Percentiles rank a stretch among this genome's conserved stretches.
phyloP scores from a whole-genome alignment of 2,329 filamentous ascomycete genomes.

The Neofusicoccum sp. region DNA sequence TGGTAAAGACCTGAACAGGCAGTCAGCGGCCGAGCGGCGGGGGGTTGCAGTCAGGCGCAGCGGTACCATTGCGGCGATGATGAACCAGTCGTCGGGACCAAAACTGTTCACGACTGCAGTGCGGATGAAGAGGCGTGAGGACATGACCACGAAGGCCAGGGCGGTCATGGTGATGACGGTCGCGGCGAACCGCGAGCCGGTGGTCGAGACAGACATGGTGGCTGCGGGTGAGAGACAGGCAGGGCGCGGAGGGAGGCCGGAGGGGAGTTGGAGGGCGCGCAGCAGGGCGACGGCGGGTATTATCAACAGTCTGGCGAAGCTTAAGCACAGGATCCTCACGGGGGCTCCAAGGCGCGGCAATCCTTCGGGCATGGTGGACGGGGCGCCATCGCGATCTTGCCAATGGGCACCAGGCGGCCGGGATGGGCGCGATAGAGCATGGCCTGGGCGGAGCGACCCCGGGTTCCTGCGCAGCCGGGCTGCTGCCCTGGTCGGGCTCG shows the following conservation, averaged over 20 bases:
- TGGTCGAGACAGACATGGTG: not conserved
- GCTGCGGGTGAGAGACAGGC: not conserved
- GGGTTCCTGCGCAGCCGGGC: slow-evolving; percentile 3
- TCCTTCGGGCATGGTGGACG: not conserved
- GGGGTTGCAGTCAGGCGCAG: not conserved
- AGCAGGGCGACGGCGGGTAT: slow-evolving; percentile 1
- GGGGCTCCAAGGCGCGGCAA: not conserved
- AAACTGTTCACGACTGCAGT: not conserved
- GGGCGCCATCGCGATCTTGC: not conserved
- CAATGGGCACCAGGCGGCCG: not conserved
- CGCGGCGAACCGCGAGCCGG: slow-evolving; percentile 1
- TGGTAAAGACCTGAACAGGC: not conserved
- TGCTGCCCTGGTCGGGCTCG: not conserved
- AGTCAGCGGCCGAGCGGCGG: not conserved
- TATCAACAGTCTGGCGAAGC: slow-evolving; percentile 4
- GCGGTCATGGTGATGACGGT: slow-evolving; percentile 13
- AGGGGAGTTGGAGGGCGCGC: not conserved
- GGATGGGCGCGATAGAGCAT: not conserved
- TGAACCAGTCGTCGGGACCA: slow-evolving; percentile 9
- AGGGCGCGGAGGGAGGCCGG: not conserved
- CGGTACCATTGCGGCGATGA: slow-evolving; percentile 12
- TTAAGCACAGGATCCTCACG: not conserved
- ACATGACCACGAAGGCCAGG: not conserved
- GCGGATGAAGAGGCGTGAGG: not conserved
- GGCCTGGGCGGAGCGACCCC: not conserved